Conservation (phyloP, 768 basidiomycete genomes). For the Leucogyrophana mollusca region DNA sequence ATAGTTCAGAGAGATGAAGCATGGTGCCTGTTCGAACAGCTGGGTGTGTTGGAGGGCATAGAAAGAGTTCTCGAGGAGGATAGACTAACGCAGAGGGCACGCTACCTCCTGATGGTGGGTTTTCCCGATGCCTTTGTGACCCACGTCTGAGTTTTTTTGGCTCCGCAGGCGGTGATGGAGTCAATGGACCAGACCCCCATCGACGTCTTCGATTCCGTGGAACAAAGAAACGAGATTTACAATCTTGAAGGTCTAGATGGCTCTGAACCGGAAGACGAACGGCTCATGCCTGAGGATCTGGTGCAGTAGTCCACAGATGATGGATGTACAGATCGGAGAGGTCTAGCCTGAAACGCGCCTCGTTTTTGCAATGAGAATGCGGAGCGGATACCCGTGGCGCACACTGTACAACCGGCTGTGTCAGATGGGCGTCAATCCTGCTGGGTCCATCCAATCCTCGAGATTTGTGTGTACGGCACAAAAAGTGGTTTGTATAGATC, state of each 20-base stretch:
- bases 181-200: slow-evolving; percentile 14
- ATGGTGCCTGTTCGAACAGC: slow-evolving; percentile 12
- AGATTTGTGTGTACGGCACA: too few species aligned
- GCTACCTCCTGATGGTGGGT: slow-evolving; percentile 24
- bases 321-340: too few species aligned
- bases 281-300: too few species aligned
- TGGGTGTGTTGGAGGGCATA: slow-evolving; percentile 9
- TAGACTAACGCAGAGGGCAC: slow-evolving; percentile 14
- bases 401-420: too few species aligned
- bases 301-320: too few species aligned
- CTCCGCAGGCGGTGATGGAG: slow-evolving; percentile 18
- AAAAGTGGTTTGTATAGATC: too few species aligned
- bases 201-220: slow-evolving; percentile 21
- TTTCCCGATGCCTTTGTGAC: not conserved
- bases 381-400: too few species aligned
- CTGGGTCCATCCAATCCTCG: too few species aligned
- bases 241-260: slow-evolving; percentile 6
- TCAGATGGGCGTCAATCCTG: too few species aligned
- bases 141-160: not conserved
- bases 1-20: slow-evolving; percentile 18
- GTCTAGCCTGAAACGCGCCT: too few species aligned
- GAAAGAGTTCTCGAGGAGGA: slow-evolving; percentile 19
- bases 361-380: too few species aligned
- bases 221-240: slow-evolving; percentile 18
- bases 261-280: slow-evolving; percentile 1